phyloP scores from a whole-genome alignment of 805 yeast genomes.

The Pichia insulana region DNA sequence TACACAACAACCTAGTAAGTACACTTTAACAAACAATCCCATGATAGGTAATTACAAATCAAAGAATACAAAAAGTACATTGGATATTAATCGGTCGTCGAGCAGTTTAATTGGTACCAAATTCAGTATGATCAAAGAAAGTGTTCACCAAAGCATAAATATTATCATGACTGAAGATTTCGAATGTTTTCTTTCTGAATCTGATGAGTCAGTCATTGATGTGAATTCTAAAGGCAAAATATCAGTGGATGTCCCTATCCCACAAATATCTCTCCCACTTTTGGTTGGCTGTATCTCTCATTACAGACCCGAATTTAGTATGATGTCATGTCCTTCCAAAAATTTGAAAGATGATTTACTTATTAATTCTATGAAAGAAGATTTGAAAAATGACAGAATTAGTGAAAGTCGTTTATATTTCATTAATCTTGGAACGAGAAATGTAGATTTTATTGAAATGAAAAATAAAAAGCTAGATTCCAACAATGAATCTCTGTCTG shows the following conservation, averaged over 20 bases:
- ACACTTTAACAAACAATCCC: not conserved
- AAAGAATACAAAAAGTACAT: not conserved
- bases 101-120: constrained; percentile 2
- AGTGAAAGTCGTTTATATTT: constrained; percentile 11
- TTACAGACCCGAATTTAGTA: constrained; percentile 41
- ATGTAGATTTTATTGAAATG: constrained; percentile 18
- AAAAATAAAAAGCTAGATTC: not conserved
- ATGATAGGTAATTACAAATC: constrained; percentile 1
- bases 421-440: constrained; percentile 23
- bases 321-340: constrained; percentile 43
- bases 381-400: constrained; percentile 14
- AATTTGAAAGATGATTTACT: constrained; percentile 35
- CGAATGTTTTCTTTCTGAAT: not conserved
- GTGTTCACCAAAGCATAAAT: constrained; percentile 9
- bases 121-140: constrained; percentile 2
- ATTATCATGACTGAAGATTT: constrained; percentile 13
- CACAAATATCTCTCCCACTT: constrained; percentile 18
- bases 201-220: not conserved
- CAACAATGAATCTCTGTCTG: no score
- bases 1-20: not conserved
- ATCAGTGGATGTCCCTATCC: not conserved
- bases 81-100: constrained; percentile 3
- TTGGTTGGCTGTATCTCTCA: constrained; percentile 36
- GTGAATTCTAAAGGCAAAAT: not conserved
- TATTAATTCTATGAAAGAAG: constrained; percentile 39